Evolutionary conservation across 1,139 yeast species (phyloP), one percentile per base, ranked within the genome.

Genomic region (Citeromyces hawaiiensis): DNA sequence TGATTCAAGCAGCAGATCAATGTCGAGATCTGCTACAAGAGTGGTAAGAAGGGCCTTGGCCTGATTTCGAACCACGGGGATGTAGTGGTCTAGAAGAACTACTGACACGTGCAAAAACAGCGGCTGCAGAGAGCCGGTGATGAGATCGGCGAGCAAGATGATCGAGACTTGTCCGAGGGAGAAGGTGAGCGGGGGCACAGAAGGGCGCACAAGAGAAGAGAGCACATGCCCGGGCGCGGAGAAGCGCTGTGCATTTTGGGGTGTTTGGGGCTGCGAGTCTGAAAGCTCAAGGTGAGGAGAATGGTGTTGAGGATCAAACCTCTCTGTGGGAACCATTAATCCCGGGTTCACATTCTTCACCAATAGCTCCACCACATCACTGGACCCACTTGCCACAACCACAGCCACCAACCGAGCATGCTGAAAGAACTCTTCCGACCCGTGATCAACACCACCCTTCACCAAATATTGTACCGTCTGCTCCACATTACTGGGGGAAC

Each of bases 141-240:
- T 64, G 37, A 88, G 57, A 54, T 91, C 97, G 2, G 86, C 94
- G 43, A 91, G 60, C 48, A 88, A 80, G 0, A 91, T 79, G 56
- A 85, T 68, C 0, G 96, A 86, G 36, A 91, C 57, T 52, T 91
- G 98, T 4, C 96, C 94, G 40, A 79, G 64, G 0, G 97, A 86
- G 48, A 91, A 83, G 1, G 87, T 76, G 0, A 88, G 72, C 47
- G 82, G 87, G 0, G 47, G 46, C 45, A 80, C 81, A 3, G 77
- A 80, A 17, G 71, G 68, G 35, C n/a, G n/a, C n/a, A n/a, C n/a
- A n/a, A n/a, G n/a, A n/a, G n/a, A n/a, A n/a, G n/a, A n/a, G n/a
- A n/a, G n/a, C n/a, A n/a, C n/a, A n/a, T n/a, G n/a, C n/a, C n/a
- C n/a, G n/a, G n/a, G n/a, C n/a, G n/a, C n/a, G n/a, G n/a, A n/a